A percentile compares a stretch with the other conserved stretches of the same genome.
Conservation (phyloP, 2,329 filamentous ascomycete genomes). For the Immersiporthe knoxdaviesiana region DNA sequence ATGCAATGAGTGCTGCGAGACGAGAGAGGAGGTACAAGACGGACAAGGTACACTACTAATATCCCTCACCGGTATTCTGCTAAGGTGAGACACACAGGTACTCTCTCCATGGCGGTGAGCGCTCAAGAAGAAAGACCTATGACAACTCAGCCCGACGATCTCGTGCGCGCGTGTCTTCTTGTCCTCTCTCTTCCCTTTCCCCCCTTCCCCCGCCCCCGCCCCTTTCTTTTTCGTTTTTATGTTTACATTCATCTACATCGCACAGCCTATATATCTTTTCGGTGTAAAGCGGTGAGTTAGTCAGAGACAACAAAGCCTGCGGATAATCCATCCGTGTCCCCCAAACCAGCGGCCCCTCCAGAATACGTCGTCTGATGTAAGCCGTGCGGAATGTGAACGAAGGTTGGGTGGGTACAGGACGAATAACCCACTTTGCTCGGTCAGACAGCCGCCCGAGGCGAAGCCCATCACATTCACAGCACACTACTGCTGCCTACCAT, state of each 20-base stretch:
- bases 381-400: not conserved
- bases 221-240: not conserved
- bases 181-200: not conserved
- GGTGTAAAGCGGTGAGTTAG: not conserved
- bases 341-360: too few species aligned
- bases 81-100: not conserved
- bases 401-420: not conserved
- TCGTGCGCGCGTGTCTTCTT: not conserved
- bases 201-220: not conserved
- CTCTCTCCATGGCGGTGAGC: not conserved
- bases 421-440: not conserved
- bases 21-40: not conserved
- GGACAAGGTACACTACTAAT: not conserved
- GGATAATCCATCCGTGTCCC: not conserved
- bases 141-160: not conserved
- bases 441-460: conserved; percentile 15
- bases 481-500: not conserved
- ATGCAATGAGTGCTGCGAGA: not conserved
- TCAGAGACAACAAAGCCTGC: not conserved
- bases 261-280: not conserved
- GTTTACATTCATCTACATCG: not conserved
- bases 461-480: not conserved
- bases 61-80: not conserved
- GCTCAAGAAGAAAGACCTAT: not conserved
- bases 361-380: conserved; percentile 7